Evolutionary conservation across 2,329 filamentous ascomycete genomes (phyloP), one percentile per base, ranked within the genome.

Genomic region (Diplodia seriata): DNA sequence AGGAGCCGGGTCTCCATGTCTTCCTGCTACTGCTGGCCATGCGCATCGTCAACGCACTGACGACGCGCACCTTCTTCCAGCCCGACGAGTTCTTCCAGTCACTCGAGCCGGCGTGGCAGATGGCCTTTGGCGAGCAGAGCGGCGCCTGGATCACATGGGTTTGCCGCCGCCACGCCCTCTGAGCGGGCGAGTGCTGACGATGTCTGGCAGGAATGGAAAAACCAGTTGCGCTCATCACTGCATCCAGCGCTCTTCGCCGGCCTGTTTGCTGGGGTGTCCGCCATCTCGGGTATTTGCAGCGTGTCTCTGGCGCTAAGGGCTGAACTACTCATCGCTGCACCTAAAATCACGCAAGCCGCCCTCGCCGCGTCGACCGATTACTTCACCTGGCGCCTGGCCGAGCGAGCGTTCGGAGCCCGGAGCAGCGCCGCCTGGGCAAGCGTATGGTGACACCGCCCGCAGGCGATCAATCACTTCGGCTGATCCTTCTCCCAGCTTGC

Each of bases 1-100:
- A n/a, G 7, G 43, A 47, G 43, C 43, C n/a, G 47, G 36, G 33
- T 31, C 31, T 23, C 36, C 64, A 68, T 29, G 67, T 78, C 63
- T 70, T 73, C 12, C 70, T 76, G 69, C 31, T 69, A 40, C 72
- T 88, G 61, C 72, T 97, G 72, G 83, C 87, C 50, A 86, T 97
- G 70, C 92, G 95, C 66, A 85, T 94, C 71, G 78, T 91, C 77
- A 97, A 97, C 81, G 89, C 93, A 38, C 84, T 95, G 73, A 88
- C 85, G 70, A 84, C 96, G 68, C 84, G 87, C 71, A 98, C 95
- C 23, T 99, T 97, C 79, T 99, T 99, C 81, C 95, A 99, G 79
- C 95, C 95, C 33, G 95, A 99, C 82, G 95, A 99, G 80, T 98
- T 92, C 83, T 99, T 95, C 76, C 95, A 99, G 77, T 91, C 93